Evolutionary conservation across 225 moss, liverwort and hornwort genomes (phyloP).

Genomic region (Sphagnum contortum): DNA sequence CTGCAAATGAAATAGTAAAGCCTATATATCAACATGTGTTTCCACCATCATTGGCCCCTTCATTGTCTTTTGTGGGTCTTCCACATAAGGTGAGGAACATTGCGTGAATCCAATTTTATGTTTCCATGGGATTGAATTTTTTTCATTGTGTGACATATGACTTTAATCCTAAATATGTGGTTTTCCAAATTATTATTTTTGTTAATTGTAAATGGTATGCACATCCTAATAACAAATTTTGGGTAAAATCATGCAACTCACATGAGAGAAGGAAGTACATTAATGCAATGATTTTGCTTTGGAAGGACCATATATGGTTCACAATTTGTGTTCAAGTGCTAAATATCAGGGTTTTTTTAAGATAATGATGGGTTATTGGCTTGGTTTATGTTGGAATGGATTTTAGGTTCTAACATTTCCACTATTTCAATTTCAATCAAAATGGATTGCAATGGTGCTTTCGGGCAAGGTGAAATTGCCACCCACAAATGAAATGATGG

Average conservation of each 20-base stretch:
- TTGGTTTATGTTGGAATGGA: not conserved
- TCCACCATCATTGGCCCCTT: constrained; percentile 65
- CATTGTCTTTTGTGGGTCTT: constrained; percentile 75
- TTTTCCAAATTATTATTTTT: too few species aligned
- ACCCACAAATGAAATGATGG: constrained; percentile 45
- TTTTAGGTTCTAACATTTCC: constrained; percentile 53
- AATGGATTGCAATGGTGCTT: constrained; percentile 79
- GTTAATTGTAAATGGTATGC: too few species aligned
- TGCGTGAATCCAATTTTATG: not conserved
- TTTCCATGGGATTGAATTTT: not conserved
- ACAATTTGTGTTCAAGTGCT: too few species aligned
- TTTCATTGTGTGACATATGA: not conserved
- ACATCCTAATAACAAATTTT: too few species aligned
- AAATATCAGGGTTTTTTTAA: not conserved
- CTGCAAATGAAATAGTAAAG: constrained; percentile 58
- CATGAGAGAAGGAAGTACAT: too few species aligned
- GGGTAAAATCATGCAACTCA: too few species aligned
- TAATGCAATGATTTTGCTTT: too few species aligned
- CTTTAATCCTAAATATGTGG: too few species aligned
- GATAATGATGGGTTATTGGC: not conserved
- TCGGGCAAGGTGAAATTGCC: constrained; percentile 51
- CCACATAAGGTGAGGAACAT: constrained; percentile 53
- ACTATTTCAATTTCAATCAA: constrained; percentile 62
- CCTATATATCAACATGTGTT: constrained; percentile 89
- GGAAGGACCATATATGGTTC: not conserved